Evolutionary conservation across 805 yeast species (phyloP).

Genomic region (Zygosaccharomyces siamensis): DNA sequence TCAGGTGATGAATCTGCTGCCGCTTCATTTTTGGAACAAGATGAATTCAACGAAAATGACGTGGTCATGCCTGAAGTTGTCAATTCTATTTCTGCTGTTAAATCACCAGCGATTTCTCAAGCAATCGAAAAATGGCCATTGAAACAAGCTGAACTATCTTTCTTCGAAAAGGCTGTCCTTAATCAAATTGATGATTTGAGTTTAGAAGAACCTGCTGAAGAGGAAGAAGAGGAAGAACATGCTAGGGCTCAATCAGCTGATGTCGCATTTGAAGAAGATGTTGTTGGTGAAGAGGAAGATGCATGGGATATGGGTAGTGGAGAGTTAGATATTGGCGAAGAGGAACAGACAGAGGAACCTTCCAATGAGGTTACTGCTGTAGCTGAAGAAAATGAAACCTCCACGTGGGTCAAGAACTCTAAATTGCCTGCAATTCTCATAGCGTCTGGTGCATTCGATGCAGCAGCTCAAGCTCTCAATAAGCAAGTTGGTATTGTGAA

Average conservation of each 20-base stretch:
- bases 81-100: conserved; percentile 41
- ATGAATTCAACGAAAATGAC: conserved; percentile 60
- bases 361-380: conserved; percentile 29
- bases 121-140: conserved; percentile 73
- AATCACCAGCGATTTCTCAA: conserved; percentile 46
- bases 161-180: conserved; percentile 76
- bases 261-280: conserved; percentile 41
- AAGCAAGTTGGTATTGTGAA: conserved; percentile 83
- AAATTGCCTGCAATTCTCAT: conserved; percentile 86
- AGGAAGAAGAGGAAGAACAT: conserved; percentile 24
- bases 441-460: conserved; percentile 95
- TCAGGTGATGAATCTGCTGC: conserved; percentile 78
- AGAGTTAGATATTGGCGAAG: conserved; percentile 64
- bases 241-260: conserved; percentile 35
- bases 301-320: conserved; percentile 85
- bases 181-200: conserved; percentile 70
- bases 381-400: conserved; percentile 52
- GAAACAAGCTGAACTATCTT: conserved; percentile 63
- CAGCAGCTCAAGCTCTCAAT: conserved; percentile 87
- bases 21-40: conserved; percentile 59
- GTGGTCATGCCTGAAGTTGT: conserved; percentile 55
- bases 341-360: conserved; percentile 43
- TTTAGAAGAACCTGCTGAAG: conserved; percentile 39
- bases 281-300: conserved; percentile 52
- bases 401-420: conserved; percentile 82